Evolutionary conservation across 2,329 filamentous ascomycete genomes (phyloP), one percentile per base, ranked within the genome.

Genomic region (Aspergillus carbonarius): DNA sequence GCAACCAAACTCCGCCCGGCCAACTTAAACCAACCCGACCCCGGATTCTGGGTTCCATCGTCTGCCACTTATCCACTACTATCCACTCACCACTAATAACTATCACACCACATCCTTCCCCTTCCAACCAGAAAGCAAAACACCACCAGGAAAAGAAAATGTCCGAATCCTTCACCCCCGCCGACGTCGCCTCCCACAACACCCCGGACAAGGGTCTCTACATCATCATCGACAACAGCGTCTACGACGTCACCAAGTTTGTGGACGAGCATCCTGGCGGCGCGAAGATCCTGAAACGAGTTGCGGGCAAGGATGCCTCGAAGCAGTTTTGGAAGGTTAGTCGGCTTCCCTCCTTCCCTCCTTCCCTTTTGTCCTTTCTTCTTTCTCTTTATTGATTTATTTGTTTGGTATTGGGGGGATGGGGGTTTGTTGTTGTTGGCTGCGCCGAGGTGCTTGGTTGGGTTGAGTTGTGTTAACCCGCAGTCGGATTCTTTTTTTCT

Each of bases 251-350:
- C 68, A 88, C 89, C 55, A 85, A 85, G 60, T 96, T 97, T 78
- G 82, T 92, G 57, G 88, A 93, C 59, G 91, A 96, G 79, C 91
- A 96, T 78, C 92, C 92, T 12, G 93, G 92, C 70, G 92, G 92
- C 63, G 83, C 88, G 55, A 96, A 96, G 84, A 95, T 96, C 72
- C 80, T 96, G 66, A 93, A 95, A 85, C 85, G 92, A 69, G 89
- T 95, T 69, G 91, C 89, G 34, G 92, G 92, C 63, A 96, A 95
- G 82, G 91, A 96, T 81, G 91, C 92, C 25, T 90, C 86, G 72
- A 96, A 96, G 83, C 88, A 92, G 72, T 96, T 96, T 73, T 96
- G 91, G 92, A 96, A 96, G 84, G 85, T 86, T 74, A 39, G 79
- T 74, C 23, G 42, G 47, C 40, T 35, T 30, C 6, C 8, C 44